Conservation (phyloP, 768 basidiomycete genomes). For the Gautieria morchelliformis region DNA sequence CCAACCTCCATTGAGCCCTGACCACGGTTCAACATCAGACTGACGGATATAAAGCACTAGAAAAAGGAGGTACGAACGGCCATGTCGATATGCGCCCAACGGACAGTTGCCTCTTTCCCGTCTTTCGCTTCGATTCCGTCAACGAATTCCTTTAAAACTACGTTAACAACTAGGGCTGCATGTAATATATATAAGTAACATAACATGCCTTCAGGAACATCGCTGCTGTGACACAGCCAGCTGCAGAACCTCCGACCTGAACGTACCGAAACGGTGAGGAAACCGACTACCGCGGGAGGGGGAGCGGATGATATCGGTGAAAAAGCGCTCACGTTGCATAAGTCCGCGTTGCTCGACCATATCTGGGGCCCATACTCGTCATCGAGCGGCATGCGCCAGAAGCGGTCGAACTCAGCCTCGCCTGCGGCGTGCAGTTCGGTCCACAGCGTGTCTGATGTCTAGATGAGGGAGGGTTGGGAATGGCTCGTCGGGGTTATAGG, state of each 20-base stretch:
- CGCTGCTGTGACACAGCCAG: constrained; percentile 72
- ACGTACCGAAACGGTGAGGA: not conserved
- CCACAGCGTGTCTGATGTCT: constrained; percentile 76
- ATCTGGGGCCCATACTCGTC: constrained; percentile 76
- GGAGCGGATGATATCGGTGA: not conserved
- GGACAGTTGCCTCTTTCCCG: constrained; percentile 40
- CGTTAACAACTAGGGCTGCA: not conserved
- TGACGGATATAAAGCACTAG: constrained; percentile 12
- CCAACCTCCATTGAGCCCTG: constrained; percentile 58
- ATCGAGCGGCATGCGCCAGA: constrained; percentile 88
- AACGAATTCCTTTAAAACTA: constrained; percentile 43
- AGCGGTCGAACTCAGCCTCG: constrained; percentile 64
- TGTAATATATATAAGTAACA: not conserved
- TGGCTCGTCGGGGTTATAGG: not conserved
- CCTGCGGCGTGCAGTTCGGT: constrained; percentile 57
- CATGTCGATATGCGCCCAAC: constrained; percentile 87
- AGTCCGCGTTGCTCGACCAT: constrained; percentile 65
- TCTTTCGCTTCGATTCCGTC: constrained; percentile 60
- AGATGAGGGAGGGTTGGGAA: not conserved
- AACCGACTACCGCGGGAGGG: not conserved
- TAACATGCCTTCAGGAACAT: constrained; percentile 60
- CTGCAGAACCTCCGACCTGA: constrained; percentile 64
- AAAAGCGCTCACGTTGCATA: constrained; percentile 53
- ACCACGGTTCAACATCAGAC: not conserved
- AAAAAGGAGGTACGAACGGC: constrained; percentile 20